These are phyloP conservation scores for Picochlorum sp. DNA, from an alignment of 139 green algal genomes.

Conservation along the genomic window DNA sequence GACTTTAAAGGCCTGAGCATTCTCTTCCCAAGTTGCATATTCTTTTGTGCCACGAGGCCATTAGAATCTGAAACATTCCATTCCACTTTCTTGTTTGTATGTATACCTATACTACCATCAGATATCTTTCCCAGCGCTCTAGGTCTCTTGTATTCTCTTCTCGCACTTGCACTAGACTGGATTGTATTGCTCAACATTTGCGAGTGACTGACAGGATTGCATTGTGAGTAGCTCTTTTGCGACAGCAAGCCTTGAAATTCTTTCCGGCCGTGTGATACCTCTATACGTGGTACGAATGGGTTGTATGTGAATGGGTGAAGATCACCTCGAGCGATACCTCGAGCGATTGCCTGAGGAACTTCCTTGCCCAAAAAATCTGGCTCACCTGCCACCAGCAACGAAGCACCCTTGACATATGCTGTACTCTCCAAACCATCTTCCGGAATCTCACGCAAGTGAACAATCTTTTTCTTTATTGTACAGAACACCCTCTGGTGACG, in stretches of 20 bases:
- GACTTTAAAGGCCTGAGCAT: background rate
- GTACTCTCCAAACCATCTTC: constrained; percentile 27
- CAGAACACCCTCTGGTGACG: constrained; percentile 82
- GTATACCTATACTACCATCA: no score
- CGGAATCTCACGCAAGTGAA: constrained; percentile 60
- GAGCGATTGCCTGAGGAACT: constrained; percentile 38
- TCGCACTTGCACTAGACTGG: no score
- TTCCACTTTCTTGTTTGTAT: no score
- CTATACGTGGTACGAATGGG: background rate
- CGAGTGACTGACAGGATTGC: no score
- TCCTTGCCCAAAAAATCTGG: constrained; percentile 67
- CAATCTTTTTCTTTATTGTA: constrained; percentile 10
- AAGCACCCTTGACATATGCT: constrained; percentile 40
- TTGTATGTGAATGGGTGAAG: background rate
- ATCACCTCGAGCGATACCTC: constrained; percentile 50
- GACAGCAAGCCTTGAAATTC: no score
- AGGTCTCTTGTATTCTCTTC: no score
- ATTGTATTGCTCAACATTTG: no score
- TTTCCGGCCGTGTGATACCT: background rate
- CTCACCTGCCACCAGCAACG: constrained; percentile 16
- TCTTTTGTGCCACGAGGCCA: no score
- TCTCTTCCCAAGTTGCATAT: no score
- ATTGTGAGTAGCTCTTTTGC: no score
- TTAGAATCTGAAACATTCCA: no score
- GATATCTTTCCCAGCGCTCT: no score